These are phyloP conservation scores for Saccharomycopsis babjevae DNA, from an alignment of 805 yeast species.

Conservation along the genomic window DNA sequence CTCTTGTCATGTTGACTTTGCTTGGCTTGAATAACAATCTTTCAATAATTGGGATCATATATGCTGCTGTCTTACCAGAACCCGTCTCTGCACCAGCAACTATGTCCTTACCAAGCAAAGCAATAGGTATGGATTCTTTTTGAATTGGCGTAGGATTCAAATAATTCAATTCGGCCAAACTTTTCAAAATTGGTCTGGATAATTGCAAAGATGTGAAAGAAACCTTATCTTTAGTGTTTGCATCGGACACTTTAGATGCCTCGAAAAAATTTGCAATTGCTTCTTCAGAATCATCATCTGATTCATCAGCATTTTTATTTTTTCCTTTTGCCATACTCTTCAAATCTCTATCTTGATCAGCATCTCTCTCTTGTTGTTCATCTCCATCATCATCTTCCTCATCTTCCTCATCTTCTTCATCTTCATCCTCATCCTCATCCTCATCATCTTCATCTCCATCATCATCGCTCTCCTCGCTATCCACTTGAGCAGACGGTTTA, in stretches of 20 bases:
- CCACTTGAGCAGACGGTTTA: conserved; percentile 4
- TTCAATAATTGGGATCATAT: conserved; percentile 90
- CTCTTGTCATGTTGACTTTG: conserved; percentile 80
- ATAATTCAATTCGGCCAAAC: conserved; percentile 72
- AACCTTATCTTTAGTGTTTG: conserved; percentile 34
- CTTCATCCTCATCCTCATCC: conserved; percentile 20
- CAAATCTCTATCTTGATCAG: conserved; percentile 62
- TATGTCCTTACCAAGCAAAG: conserved; percentile 85
- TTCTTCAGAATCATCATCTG: conserved; percentile 60
- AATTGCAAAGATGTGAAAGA: conserved; percentile 70
- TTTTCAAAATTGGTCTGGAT: conserved; percentile 85
- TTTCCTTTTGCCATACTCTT: conserved; percentile 26
- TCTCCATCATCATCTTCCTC: conserved; percentile 3
- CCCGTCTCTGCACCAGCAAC: conserved; percentile 99
- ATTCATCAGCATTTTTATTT: conserved; percentile 28
- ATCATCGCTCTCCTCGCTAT: conserved; percentile 4
- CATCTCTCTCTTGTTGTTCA: conserved; percentile 13
- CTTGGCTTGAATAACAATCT: conserved; percentile 83
- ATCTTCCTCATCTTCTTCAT: conserved; percentile 14
- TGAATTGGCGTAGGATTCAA: conserved; percentile 91
- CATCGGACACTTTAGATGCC: conserved; percentile 40
- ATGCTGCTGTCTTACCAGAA: conserved; percentile 99
- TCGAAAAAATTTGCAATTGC: conserved; percentile 76
- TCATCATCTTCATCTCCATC: conserved; percentile 5
- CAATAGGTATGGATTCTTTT: conserved; percentile 86